Percentiles rank a stretch among this genome's conserved stretches.
These are phyloP conservation scores for Clitoria ternatea DNA, from an alignment of 306 rosid genomes.

Conservation along the genomic window DNA sequence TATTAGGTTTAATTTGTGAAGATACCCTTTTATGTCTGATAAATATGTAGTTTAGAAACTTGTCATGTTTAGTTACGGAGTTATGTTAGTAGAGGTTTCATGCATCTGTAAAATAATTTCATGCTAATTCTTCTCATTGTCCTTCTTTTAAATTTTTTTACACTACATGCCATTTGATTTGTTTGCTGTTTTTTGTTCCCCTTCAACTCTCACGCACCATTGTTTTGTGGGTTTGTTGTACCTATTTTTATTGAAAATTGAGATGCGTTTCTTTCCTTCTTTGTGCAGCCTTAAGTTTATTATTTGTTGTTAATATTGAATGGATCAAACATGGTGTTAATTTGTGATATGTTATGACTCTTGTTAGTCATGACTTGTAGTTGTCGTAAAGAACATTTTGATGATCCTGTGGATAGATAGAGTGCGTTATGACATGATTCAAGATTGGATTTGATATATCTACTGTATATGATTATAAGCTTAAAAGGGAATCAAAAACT, in stretches of 20 bases:
- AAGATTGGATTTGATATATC: neutral
- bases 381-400: neutral
- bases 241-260: neutral
- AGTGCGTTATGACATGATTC: neutral
- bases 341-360: neutral
- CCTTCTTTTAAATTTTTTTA: neutral
- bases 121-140: slow-evolving; percentile 2
- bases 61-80: slow-evolving; percentile 13
- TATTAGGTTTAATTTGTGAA: slow-evolving; percentile 22
- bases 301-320: neutral
- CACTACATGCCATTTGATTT: neutral
- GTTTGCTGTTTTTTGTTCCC: neutral
- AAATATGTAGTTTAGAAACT: slow-evolving; percentile 26
- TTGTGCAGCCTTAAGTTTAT: neutral
- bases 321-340: neutral
- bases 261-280: neutral
- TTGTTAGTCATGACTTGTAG: no score
- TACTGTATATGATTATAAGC: neutral
- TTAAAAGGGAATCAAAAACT: neutral
- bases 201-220: neutral
- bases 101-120: slow-evolving; percentile 47
- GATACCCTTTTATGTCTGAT: slow-evolving; percentile 26
- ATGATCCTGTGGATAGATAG: neutral
- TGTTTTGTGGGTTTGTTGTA: neutral
- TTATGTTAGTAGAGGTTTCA: slow-evolving; percentile 37